Percentiles rank a stretch among this genome's conserved stretches.
Evolutionary conservation across 1,139 yeast species (phyloP).

Genomic region (Wickerhamomyces sp.): DNA sequence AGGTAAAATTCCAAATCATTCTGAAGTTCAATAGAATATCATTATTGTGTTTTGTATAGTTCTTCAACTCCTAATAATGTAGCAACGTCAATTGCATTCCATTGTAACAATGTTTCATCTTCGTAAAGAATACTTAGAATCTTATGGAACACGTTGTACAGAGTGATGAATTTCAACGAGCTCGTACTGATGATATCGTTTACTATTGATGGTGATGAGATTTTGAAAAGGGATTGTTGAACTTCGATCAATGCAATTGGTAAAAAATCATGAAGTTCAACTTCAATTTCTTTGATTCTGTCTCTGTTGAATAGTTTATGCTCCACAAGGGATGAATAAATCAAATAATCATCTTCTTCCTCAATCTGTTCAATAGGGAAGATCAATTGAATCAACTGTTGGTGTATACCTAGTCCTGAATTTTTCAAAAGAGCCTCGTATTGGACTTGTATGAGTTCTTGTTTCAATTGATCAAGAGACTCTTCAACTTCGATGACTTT

Average conservation of each 20-base stretch:
- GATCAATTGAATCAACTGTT: conserved; percentile 65
- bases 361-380: conserved; percentile 49
- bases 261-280: conserved; percentile 41
- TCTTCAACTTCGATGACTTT: conserved; percentile 33
- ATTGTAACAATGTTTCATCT: conserved; percentile 31
- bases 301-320: conserved; percentile 51
- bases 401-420: conserved; percentile 50
- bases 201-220: conserved; percentile 60
- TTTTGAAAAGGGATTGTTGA: conserved; percentile 47
- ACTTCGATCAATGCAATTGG: conserved; percentile 61
- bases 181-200: conserved; percentile 48
- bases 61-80: conserved; percentile 58
- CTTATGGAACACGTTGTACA: conserved; percentile 50
- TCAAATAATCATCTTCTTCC: conserved; percentile 41
- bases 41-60: conserved; percentile 5
- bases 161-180: conserved; percentile 43
- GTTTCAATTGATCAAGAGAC: conserved; percentile 30
- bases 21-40: conserved; percentile 10
- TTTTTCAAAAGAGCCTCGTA: conserved; percentile 39
- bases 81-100: conserved; percentile 57
- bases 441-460: conserved; percentile 38
- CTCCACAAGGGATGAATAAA: conserved; percentile 61
- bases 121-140: conserved; percentile 31
- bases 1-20: conserved; percentile 58
- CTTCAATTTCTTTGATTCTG: conserved; percentile 37